phyloP scores from a whole-genome alignment of 768 basidiomycete genomes.

The Mycena alexandri region DNA sequence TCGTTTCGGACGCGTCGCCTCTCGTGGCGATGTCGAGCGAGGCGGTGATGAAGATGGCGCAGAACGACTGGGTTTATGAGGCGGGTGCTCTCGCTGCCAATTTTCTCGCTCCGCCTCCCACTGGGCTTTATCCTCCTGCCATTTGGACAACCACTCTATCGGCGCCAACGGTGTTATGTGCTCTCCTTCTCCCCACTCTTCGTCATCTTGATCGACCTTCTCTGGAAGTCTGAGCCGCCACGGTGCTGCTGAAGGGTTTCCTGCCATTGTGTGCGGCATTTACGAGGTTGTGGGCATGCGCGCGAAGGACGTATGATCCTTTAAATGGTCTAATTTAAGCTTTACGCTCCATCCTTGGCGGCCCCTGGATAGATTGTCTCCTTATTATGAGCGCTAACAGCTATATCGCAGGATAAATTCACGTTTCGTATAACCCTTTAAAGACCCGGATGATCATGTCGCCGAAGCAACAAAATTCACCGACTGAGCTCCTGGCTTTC shows the following conservation, averaged over 20 bases:
- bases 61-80: background rate
- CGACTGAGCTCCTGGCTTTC: too few relatives aligned
- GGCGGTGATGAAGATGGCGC: background rate
- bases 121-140: conserved; percentile 27
- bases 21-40: conserved; percentile 1
- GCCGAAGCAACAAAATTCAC: too few relatives aligned
- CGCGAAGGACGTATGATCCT: background rate
- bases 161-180: conserved; percentile 21
- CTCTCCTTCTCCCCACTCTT: conserved; percentile 21
- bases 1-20: background rate
- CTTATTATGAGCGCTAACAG: too few relatives aligned
- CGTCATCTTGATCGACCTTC: background rate
- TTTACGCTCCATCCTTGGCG: background rate
- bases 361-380: background rate
- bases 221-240: background rate
- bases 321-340: background rate
- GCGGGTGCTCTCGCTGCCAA: conserved; percentile 17
- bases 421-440: too few relatives aligned
- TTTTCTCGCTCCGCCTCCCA: conserved; percentile 24
- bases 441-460: too few relatives aligned
- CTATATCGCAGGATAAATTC: too few relatives aligned
- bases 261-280: conserved; percentile 3
- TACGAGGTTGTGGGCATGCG: background rate
- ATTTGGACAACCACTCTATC: conserved; percentile 26
- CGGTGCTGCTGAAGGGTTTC: conserved; percentile 8